Evolutionary conservation across 495 filamentous ascomycete genomes (phyloP).

Genomic region (Entonaema liquescens): DNA sequence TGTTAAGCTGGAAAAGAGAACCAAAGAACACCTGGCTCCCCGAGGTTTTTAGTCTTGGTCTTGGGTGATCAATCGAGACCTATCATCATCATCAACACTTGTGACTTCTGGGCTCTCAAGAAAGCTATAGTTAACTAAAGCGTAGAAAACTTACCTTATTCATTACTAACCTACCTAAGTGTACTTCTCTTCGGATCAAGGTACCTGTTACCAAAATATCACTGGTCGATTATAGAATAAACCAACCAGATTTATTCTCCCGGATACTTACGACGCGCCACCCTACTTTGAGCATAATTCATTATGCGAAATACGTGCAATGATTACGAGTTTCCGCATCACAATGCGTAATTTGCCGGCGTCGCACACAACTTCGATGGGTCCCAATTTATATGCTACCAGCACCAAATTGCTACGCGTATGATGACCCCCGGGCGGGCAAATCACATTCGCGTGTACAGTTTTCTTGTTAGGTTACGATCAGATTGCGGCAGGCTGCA

Average conservation of each 20-base stretch:
- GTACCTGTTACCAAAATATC: too few species aligned
- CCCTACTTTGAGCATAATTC: not conserved
- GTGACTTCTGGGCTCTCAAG: not conserved
- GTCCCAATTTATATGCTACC: constrained; percentile 2
- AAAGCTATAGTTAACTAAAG: too few species aligned
- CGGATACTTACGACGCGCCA: not conserved
- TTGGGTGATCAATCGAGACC: not conserved
- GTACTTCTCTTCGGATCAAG: too few species aligned
- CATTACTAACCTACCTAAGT: too few species aligned
- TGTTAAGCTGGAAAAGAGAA: not conserved
- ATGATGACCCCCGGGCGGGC: constrained; percentile 9
- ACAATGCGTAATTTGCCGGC: constrained; percentile 19
- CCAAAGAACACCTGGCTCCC: not conserved
- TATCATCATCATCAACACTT: not conserved
- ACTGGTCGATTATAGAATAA: too few species aligned
- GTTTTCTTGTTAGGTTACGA: constrained; percentile 12
- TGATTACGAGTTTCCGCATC: constrained; percentile 5
- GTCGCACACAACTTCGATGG: not conserved
- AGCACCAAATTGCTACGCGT: constrained; percentile 1
- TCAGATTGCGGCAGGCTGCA: constrained; percentile 35
- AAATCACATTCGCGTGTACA: constrained; percentile 14
- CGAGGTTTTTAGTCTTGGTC: not conserved
- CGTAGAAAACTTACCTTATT: too few species aligned
- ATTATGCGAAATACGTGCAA: constrained; percentile 1
- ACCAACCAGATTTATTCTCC: too few species aligned